Conservation (phyloP, 768 basidiomycete genomes). For the Calocybe cyanea region DNA sequence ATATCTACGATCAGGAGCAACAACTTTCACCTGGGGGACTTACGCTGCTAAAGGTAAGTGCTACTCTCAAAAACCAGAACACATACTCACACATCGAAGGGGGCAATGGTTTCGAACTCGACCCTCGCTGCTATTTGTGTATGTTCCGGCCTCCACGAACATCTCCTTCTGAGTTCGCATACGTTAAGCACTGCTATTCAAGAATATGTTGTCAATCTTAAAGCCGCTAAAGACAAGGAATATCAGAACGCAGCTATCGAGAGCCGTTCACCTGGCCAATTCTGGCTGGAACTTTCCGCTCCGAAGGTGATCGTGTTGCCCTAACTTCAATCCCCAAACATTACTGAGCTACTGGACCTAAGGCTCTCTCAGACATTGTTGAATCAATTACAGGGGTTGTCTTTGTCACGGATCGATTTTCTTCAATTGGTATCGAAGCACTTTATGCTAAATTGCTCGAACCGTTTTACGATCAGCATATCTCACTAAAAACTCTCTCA, state of each 20-base stretch:
- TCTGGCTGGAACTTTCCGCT: conserved; percentile 73
- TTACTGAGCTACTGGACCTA: conserved; percentile 7
- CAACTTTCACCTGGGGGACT: conserved; percentile 71
- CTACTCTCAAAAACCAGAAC: neutral
- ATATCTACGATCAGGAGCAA: conserved; percentile 64
- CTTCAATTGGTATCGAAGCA: conserved; percentile 52
- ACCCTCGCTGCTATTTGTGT: conserved; percentile 76
- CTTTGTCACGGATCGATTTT: conserved; percentile 73
- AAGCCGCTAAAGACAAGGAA: conserved; percentile 45
- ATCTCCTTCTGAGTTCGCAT: conserved; percentile 56
- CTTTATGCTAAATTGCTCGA: conserved; percentile 67
- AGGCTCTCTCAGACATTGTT: conserved; percentile 77
- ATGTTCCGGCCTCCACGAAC: conserved; percentile 57
- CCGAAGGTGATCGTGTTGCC: conserved; percentile 56
- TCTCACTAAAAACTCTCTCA: conserved; percentile 68
- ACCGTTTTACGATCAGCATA: conserved; percentile 77
- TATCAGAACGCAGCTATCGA: conserved; percentile 42
- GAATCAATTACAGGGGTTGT: conserved; percentile 79
- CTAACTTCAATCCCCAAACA: neutral
- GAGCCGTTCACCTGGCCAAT: conserved; percentile 56
- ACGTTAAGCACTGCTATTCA: conserved; percentile 47
- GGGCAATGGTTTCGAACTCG: conserved; percentile 83
- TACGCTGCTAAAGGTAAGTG: conserved; percentile 68
- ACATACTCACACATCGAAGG: conserved; percentile 34
- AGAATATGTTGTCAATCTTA: conserved; percentile 48